phyloP scores from a whole-genome alignment of 2,329 filamentous ascomycete genomes.

The Colletotrichum brevisporum region DNA sequence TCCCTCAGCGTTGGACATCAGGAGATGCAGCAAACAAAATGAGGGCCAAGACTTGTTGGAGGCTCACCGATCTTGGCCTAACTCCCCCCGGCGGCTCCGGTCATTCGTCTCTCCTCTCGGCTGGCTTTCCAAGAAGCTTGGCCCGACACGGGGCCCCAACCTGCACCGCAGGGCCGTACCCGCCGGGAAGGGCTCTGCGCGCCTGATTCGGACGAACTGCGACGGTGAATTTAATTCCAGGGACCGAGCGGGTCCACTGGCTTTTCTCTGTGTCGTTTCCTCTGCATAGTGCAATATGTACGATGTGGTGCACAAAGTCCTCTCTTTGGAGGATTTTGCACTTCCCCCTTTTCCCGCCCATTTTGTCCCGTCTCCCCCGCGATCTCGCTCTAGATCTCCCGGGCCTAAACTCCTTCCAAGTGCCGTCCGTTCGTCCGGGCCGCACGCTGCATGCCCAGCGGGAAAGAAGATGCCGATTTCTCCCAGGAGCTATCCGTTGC shows the following conservation, averaged over 20 bases:
- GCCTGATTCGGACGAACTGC: constrained; percentile 25
- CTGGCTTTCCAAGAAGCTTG: not conserved
- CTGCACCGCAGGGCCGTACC: not conserved
- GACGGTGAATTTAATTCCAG: constrained; percentile 25
- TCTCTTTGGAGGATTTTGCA: too few relatives aligned
- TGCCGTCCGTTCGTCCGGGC: constrained; percentile 33
- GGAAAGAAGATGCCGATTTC: not conserved
- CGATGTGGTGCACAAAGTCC: too few relatives aligned
- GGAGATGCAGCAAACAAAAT: not conserved
- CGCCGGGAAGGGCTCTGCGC: not conserved
- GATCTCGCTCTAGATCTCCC: constrained; percentile 8
- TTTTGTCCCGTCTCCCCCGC: constrained; percentile 1
- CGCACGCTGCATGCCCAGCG: constrained; percentile 2
- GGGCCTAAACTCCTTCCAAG: not conserved
- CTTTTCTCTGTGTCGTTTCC: too few relatives aligned
- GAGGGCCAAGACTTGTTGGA: not conserved
- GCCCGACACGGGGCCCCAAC: too few relatives aligned
- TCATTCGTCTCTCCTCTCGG: not conserved
- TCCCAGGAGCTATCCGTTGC: too few relatives aligned
- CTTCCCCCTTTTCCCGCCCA: too few relatives aligned
- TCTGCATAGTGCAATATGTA: too few relatives aligned
- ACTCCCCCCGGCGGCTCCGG: not conserved
- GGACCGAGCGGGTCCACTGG: not conserved
- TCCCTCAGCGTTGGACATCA: not conserved
- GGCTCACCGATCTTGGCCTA: not conserved